These are phyloP conservation scores for Ogataea pini DNA, from an alignment of 805 yeast genomes.

Conservation along the genomic window DNA sequence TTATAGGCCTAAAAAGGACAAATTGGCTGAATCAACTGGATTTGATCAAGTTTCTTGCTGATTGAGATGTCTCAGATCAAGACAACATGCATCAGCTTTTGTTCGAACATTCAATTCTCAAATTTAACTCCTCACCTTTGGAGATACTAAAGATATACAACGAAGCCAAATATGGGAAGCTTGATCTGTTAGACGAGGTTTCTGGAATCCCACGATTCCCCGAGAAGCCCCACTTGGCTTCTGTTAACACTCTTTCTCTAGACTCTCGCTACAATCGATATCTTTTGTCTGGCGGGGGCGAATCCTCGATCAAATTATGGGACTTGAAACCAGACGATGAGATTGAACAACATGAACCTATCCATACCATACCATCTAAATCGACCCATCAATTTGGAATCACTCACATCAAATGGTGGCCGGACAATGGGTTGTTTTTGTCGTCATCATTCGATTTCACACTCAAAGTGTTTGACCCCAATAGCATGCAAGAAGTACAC, in stretches of 20 bases:
- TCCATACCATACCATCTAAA: slow-evolving; percentile 32
- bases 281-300: slow-evolving; percentile 72
- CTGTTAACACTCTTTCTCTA: slow-evolving; percentile 61
- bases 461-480: slow-evolving; percentile 81
- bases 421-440: slow-evolving; percentile 85
- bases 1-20: no score
- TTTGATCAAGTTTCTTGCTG: no score
- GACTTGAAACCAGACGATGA: slow-evolving; percentile 41
- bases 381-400: slow-evolving; percentile 69
- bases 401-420: slow-evolving; percentile 84
- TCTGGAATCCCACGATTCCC: slow-evolving; percentile 40
- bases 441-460: slow-evolving; percentile 78
- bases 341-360: slow-evolving; percentile 18
- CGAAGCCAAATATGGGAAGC: slow-evolving; percentile 27
- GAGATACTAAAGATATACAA: slow-evolving; percentile 28
- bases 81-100: slow-evolving; percentile 25
- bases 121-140: slow-evolving; percentile 12
- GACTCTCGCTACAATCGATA: slow-evolving; percentile 49
- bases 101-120: slow-evolving; percentile 22
- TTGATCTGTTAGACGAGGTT: slow-evolving; percentile 23
- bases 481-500: slow-evolving; percentile 63
- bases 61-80: no score
- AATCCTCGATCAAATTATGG: slow-evolving; percentile 69
- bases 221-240: slow-evolving; percentile 43
- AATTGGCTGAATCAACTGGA: no score